Evolutionary conservation across 805 yeast species (phyloP).

Genomic region (Kazachstania kunashirensis): DNA sequence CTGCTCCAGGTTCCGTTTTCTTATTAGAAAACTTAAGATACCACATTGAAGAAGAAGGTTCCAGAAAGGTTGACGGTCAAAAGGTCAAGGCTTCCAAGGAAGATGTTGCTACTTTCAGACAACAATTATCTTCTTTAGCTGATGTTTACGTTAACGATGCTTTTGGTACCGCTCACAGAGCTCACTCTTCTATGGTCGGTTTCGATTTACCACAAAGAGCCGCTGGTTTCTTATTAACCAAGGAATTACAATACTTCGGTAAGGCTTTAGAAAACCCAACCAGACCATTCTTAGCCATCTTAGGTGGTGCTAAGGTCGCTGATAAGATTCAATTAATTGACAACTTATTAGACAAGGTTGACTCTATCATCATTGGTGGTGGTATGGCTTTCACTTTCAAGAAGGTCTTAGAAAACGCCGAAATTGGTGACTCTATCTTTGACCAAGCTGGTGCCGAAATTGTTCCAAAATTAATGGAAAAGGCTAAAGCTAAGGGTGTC

Average conservation of each 20-base stretch:
- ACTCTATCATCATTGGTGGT: slow-evolving; percentile 92
- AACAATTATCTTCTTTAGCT: slow-evolving; percentile 81
- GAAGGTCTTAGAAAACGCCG: slow-evolving; percentile 76
- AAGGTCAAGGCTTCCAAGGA: slow-evolving; percentile 88
- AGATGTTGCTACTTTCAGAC: slow-evolving; percentile 79
- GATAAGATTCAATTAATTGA: slow-evolving; percentile 98
- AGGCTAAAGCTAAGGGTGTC: slow-evolving; percentile 94
- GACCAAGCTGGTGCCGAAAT: slow-evolving; percentile 94
- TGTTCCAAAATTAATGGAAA: slow-evolving; percentile 83
- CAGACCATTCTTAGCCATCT: slow-evolving; percentile 96
- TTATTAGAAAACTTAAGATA: slow-evolving; percentile 93
- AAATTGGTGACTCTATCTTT: slow-evolving; percentile 85
- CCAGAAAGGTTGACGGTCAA: slow-evolving; percentile 82
- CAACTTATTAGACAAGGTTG: slow-evolving; percentile 92
- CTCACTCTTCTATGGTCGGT: slow-evolving; percentile 99
- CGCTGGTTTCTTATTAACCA: slow-evolving; percentile 96
- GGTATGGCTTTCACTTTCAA: slow-evolving; percentile 99
- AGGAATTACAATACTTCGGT: slow-evolving; percentile 94
- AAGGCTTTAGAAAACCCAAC: slow-evolving; percentile 97
- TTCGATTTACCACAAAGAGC: slow-evolving; percentile 92
- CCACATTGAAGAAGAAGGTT: slow-evolving; percentile 97
- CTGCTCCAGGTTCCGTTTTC: slow-evolving; percentile 73
- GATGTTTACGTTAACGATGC: slow-evolving; percentile 98
- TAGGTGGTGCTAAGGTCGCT: slow-evolving; percentile 99
- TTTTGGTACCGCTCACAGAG: slow-evolving; percentile 99